phyloP scores from a whole-genome alignment of 495 filamentous ascomycete species.

The Podospora sp. region DNA sequence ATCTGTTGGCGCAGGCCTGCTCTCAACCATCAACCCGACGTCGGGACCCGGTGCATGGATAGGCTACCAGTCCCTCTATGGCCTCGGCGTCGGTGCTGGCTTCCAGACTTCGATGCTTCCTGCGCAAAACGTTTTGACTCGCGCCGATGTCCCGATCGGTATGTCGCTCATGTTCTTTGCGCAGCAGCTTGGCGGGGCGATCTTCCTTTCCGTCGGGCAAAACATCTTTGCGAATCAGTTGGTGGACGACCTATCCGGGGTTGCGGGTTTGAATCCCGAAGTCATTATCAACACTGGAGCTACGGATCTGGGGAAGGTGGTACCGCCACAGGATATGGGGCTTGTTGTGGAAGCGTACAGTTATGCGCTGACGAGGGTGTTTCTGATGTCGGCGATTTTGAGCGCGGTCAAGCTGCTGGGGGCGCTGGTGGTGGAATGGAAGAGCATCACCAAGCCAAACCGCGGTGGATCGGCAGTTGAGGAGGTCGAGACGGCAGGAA shows the following conservation, averaged over 20 bases:
- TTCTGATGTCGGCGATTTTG: conserved; percentile 24
- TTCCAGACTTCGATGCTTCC: conserved; percentile 50
- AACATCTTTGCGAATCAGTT: conserved; percentile 63
- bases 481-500: too few species aligned
- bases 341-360: conserved; percentile 35
- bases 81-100: conserved; percentile 39
- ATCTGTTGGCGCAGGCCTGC: conserved; percentile 49
- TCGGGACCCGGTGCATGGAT: conserved; percentile 47
- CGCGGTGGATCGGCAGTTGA: background rate
- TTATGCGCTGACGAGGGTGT: conserved; percentile 41
- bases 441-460: conserved; percentile 38
- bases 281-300: conserved; percentile 46
- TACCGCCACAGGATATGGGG: conserved; percentile 40
- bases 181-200: conserved; percentile 63
- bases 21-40: conserved; percentile 44
- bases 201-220: conserved; percentile 64
- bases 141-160: conserved; percentile 59
- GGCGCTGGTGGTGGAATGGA: conserved; percentile 40
- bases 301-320: conserved; percentile 31
- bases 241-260: conserved; percentile 41
- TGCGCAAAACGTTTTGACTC: conserved; percentile 46
- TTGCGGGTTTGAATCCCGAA: conserved; percentile 52
- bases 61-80: conserved; percentile 48
- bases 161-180: conserved; percentile 64
- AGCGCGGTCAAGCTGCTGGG: conserved; percentile 33